These are phyloP conservation scores for Cladochytrium replicatum DNA, from an alignment of 192 early-diverging fungal species.

Conservation along the genomic window DNA sequence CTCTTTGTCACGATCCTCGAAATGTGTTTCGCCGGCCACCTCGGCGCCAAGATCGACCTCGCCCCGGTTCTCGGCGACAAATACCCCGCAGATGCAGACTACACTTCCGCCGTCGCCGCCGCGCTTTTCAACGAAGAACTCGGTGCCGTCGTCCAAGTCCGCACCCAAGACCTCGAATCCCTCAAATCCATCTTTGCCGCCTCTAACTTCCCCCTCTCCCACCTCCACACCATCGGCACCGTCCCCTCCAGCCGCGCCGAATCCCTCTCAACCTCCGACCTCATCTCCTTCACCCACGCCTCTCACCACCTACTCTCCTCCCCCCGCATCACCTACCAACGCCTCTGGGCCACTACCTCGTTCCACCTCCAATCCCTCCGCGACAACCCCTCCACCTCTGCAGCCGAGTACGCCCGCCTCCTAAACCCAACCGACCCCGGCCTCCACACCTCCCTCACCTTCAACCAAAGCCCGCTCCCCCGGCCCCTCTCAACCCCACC, in stretches of 20 bases:
- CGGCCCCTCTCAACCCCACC: no score
- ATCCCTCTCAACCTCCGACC: conserved; percentile 17
- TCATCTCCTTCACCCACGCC: conserved; percentile 39
- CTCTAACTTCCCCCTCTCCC: conserved; percentile 42
- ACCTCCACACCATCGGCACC: conserved; percentile 46
- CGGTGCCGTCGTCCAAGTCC: conserved; percentile 90
- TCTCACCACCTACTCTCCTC: conserved; percentile 36
- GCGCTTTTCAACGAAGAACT: conserved; percentile 96
- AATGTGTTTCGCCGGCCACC: conserved; percentile 94
- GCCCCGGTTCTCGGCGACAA: conserved; percentile 27
- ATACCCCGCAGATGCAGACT: background rate
- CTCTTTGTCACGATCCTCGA: conserved; percentile 84
- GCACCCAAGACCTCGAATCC: conserved; percentile 39
- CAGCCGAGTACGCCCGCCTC: conserved; percentile 70
- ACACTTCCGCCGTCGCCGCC: conserved; percentile 37
- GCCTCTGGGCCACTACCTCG: conserved; percentile 84
- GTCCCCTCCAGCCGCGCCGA: background rate
- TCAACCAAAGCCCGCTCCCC: conserved; percentile 57
- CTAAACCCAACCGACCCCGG: conserved; percentile 68
- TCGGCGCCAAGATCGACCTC: conserved; percentile 67
- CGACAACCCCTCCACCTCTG: conserved; percentile 80
- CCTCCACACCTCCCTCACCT: conserved; percentile 67
- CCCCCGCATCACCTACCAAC: conserved; percentile 59
- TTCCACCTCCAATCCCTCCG: conserved; percentile 81
- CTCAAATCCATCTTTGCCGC: conserved; percentile 39